A percentile compares a stretch with the other conserved stretches of the same genome.
These are phyloP conservation scores for Galerina marginata DNA, from an alignment of 768 basidiomycete species.

Conservation along the genomic window DNA sequence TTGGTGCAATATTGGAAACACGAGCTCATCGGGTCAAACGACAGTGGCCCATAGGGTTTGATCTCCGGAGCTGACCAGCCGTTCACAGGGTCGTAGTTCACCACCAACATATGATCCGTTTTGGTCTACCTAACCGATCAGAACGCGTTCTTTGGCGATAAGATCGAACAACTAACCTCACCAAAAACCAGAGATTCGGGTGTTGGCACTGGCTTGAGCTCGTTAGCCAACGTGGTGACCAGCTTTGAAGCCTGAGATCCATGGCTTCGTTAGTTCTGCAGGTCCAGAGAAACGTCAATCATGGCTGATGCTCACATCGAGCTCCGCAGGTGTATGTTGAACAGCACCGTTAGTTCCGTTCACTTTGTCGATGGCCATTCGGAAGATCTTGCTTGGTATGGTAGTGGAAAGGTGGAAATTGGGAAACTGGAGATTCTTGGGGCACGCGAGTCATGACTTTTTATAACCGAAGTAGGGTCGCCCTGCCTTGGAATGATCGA, in stretches of 20 bases:
- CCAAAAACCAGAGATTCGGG: conserved; percentile 61
- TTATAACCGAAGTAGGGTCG: background rate
- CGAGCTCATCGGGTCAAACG: conserved; percentile 70
- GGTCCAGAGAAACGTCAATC: background rate
- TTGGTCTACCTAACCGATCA: conserved; percentile 43
- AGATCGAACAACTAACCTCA: conserved; percentile 41
- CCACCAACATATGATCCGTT: conserved; percentile 81
- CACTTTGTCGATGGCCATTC: conserved; percentile 3
- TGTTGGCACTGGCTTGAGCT: conserved; percentile 55
- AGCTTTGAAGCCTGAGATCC: conserved; percentile 58
- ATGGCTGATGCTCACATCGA: background rate
- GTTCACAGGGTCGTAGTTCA: conserved; percentile 60
- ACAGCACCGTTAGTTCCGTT: background rate
- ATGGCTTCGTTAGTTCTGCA: background rate
- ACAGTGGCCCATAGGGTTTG: conserved; percentile 72
- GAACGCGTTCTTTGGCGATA: background rate
- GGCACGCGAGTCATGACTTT: background rate
- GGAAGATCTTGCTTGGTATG: too few relatives aligned
- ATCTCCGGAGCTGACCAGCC: conserved; percentile 81
- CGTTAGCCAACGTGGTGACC: conserved; percentile 47
- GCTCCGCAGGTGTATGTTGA: background rate
- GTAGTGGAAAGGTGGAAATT: background rate
- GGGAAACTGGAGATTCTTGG: background rate
- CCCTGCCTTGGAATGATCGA: conserved; percentile 2
- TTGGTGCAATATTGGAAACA: conserved; percentile 90